Evolutionary conservation across 805 yeast species (phyloP), one percentile per base, ranked within the genome.

Genomic region (Spathaspora gorwiae): DNA sequence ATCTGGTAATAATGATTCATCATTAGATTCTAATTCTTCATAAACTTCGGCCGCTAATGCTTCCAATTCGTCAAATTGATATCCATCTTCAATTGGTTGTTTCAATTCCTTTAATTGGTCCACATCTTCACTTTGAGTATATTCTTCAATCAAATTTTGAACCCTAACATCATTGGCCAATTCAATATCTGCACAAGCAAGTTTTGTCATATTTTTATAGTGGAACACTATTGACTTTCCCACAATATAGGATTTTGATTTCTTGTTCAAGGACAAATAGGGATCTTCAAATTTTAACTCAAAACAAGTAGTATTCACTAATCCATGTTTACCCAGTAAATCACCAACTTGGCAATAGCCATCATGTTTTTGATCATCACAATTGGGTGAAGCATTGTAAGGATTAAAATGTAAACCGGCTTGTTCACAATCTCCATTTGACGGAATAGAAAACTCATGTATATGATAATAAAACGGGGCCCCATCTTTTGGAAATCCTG

Each of bases 261-360:
- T 61, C 33, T 77, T 76, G 54, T 81, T 73, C 60, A 84, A 73
- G 0, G 90, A 81, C 44, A 85, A 61, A 60, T 75, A 84, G 6
- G 83, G 84, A 56, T 85, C 90, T 47, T 72, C 65, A 60, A 81
- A 85, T 47, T 72, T 70, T 27, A 79, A 68, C 61, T 82, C 84
- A 61, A 78, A 82, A 59, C 88, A 83, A 10, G 87, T 83, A 15
- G 87, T 74, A 57, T 83, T 75, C 56, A 85, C 81, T 65, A 67
- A 75, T 10, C 92, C 92, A 62, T 84, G 90, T 60, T 84, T 84
- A 37, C 92, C 92, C 32, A 87, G 78, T 54, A 84, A 76, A 57
- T 84, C 90, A 47, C 92, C 92, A 36, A 84, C 78, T 62, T 81
- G 81, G 60, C 89, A 84, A 32, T 60, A 67, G 7, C 81, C 61